A percentile compares a stretch with the other conserved stretches of the same genome.
phyloP scores from a whole-genome alignment of 2,329 filamentous ascomycete species.

The Tolypocladium tropicale region DNA sequence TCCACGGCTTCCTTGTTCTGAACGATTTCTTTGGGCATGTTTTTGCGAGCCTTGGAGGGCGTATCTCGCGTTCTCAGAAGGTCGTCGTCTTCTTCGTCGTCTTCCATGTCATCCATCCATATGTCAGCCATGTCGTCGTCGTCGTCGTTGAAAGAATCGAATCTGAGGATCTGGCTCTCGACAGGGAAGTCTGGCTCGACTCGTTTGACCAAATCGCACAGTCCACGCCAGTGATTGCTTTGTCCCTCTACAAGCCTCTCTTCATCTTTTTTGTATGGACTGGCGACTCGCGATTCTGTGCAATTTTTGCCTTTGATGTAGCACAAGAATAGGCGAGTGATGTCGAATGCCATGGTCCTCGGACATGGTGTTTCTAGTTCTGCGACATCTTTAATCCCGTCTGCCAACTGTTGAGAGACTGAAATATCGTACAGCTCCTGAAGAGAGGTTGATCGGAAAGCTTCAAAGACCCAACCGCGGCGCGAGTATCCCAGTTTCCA shows the following conservation, averaged over 20 bases:
- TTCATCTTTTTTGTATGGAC: conserved; percentile 9
- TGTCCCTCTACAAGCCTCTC: conserved; percentile 6
- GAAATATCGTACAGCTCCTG: conserved; percentile 3
- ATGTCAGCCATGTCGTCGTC: no score
- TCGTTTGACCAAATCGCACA: conserved; percentile 16
- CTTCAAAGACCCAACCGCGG: conserved; percentile 15
- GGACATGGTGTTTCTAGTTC: conserved; percentile 4
- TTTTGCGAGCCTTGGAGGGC: conserved; percentile 10
- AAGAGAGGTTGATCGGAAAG: conserved; percentile 10
- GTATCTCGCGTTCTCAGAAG: background rate
- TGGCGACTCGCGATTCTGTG: conserved; percentile 10
- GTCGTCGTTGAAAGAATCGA: conserved; percentile 12
- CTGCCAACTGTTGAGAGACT: conserved; percentile 2
- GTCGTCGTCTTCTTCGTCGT: conserved; percentile 6
- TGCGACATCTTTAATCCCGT: conserved; percentile 6
- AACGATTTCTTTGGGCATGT: conserved; percentile 19
- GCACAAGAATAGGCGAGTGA: conserved; percentile 19
- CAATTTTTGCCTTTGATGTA: conserved; percentile 15
- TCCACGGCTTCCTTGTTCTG: conserved; percentile 31
- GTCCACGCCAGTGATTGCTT: conserved; percentile 8
- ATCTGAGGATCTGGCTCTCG: conserved; percentile 20
- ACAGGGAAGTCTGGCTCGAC: conserved; percentile 18
- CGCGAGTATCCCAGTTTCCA: conserved; percentile 18
- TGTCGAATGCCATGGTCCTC: conserved; percentile 16
- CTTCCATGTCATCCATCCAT: conserved; percentile 7